Evolutionary conservation across 805 yeast genomes (phyloP).

Genomic region (Pichia kluyveri): DNA sequence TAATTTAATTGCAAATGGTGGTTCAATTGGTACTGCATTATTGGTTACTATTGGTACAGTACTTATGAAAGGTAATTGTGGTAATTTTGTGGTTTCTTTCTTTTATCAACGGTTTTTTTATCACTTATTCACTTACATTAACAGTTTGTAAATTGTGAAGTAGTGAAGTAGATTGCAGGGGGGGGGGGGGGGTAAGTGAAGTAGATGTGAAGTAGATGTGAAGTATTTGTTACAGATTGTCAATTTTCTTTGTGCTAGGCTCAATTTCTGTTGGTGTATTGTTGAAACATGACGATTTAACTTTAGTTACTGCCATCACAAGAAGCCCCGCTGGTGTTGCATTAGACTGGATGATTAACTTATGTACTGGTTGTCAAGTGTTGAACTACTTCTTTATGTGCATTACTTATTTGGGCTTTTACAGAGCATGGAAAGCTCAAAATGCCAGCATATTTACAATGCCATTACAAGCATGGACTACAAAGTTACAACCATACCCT

Average conservation of each 20-base stretch:
- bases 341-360: constrained; percentile 25
- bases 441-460: constrained; percentile 33
- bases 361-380: constrained; percentile 23
- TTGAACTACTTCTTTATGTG: constrained; percentile 23
- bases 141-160: constrained; percentile 70
- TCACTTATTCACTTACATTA: constrained; percentile 57
- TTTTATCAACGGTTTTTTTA: constrained; percentile 52
- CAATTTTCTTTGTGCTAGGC: constrained; percentile 63
- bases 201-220: too few species aligned
- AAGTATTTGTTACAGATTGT: constrained; percentile 56
- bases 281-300: constrained; percentile 61
- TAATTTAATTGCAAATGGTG: constrained; percentile 71
- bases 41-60: constrained; percentile 67
- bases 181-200: too few species aligned
- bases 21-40: constrained; percentile 74
- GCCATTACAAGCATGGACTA: constrained; percentile 43
- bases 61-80: constrained; percentile 61
- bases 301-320: constrained; percentile 46
- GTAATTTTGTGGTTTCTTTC: constrained; percentile 57
- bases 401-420: constrained; percentile 53
- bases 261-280: constrained; percentile 72
- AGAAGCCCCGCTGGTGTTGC: constrained; percentile 22
- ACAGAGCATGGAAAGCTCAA: constrained; percentile 53
- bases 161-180: too few species aligned
- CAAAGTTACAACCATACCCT: constrained; percentile 30